Conservation (phyloP, 805 yeast species). For the Starmerella potacharoeniae region DNA sequence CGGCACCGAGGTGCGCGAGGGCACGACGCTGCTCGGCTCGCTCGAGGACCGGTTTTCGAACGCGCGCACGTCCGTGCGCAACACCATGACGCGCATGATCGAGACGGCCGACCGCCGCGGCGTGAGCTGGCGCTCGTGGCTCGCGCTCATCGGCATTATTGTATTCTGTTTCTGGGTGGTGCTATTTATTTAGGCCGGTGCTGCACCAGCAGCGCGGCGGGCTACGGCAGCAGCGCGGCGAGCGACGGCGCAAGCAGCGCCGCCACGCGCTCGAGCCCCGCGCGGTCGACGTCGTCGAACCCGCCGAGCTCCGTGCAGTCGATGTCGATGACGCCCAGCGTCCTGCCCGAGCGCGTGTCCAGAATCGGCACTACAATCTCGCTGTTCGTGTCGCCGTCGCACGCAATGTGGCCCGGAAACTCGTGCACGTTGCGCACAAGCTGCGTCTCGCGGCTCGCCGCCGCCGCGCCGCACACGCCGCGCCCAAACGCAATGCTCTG, state of each 20-base stretch:
- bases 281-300: slow-evolving; percentile 53
- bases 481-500: slow-evolving; percentile 64
- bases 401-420: slow-evolving; percentile 90
- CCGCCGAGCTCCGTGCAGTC: slow-evolving; percentile 61
- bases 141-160: slow-evolving; percentile 36
- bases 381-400: slow-evolving; percentile 89
- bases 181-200: slow-evolving; percentile 15
- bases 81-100: slow-evolving; percentile 47
- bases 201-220: too few species aligned
- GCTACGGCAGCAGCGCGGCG: not conserved
- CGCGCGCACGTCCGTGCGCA: slow-evolving; percentile 38
- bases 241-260: slow-evolving; percentile 41
- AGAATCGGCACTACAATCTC: slow-evolving; percentile 86
- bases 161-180: slow-evolving; percentile 42
- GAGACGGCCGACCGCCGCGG: slow-evolving; percentile 54
- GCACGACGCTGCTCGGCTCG: slow-evolving; percentile 36
- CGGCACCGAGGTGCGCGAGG: slow-evolving; percentile 54
- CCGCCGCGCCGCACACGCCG: slow-evolving; percentile 92
- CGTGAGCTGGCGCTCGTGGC: slow-evolving; percentile 55
- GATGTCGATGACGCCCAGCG: slow-evolving; percentile 73
- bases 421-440: slow-evolving; percentile 64
- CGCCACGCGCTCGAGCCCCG: slow-evolving; percentile 51
- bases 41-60: slow-evolving; percentile 39
- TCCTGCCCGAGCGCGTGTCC: slow-evolving; percentile 29
- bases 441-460: slow-evolving; percentile 46